phyloP scores from a whole-genome alignment of 345 rosid species.

The Jatropha curcas region DNA sequence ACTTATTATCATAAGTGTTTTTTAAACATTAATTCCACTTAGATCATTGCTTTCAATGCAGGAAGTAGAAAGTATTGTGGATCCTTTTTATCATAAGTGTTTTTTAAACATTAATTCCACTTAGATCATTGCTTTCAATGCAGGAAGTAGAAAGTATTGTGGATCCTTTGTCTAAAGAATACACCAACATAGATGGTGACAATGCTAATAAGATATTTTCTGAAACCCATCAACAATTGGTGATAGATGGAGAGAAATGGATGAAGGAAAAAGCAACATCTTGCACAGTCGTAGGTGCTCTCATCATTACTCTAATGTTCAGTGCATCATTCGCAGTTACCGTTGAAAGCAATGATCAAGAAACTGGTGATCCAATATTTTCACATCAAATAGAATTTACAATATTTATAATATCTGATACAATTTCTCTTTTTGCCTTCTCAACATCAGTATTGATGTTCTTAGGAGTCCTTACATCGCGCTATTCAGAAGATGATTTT shows the following conservation, averaged over 20 bases:
- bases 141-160: conserved; percentile 27
- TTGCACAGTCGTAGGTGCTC: conserved; percentile 18
- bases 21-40: too few relatives aligned
- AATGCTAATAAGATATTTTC: conserved; percentile 27
- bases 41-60: not conserved
- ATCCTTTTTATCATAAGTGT: too few relatives aligned
- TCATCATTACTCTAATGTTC: conserved; percentile 18
- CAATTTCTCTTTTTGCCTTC: conserved; percentile 20
- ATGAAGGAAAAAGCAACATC: conserved; percentile 15
- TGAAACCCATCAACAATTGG: not conserved
- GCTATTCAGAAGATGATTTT: conserved; percentile 23
- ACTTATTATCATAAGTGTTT: too few relatives aligned
- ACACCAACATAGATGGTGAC: not conserved
- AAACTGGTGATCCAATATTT: conserved; percentile 14
- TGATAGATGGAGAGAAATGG: conserved; percentile 14
- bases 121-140: too few relatives aligned
- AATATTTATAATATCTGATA: conserved; percentile 19
- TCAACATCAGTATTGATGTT: conserved; percentile 18
- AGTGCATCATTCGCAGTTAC: conserved; percentile 30
- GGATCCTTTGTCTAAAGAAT: conserved; percentile 4
- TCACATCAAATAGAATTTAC: not conserved
- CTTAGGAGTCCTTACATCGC: conserved; percentile 22
- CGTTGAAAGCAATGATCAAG: conserved; percentile 13
- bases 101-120: too few relatives aligned
- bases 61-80: conserved; percentile 23